Conservation (phyloP, 768 basidiomycete species). For the Boletus rufocinnamomeus region DNA sequence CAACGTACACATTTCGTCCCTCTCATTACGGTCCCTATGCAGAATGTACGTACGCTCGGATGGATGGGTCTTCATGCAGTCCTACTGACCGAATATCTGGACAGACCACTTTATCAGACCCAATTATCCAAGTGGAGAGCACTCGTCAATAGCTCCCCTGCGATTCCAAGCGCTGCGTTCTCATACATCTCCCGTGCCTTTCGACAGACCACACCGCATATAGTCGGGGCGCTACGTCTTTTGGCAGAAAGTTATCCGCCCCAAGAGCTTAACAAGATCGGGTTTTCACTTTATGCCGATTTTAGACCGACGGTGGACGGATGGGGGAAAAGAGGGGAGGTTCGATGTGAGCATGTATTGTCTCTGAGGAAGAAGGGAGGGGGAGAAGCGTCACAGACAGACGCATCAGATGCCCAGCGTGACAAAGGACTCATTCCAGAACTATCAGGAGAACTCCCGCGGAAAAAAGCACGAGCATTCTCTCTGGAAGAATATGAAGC, state of each 20-base stretch:
- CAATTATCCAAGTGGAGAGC: constrained; percentile 78
- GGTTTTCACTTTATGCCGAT: constrained; percentile 79
- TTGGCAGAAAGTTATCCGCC: constrained; percentile 61
- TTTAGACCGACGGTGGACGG: constrained; percentile 81
- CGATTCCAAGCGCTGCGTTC: constrained; percentile 73
- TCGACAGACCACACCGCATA: constrained; percentile 72
- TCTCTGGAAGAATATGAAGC: constrained; percentile 57
- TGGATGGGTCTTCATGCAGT: not conserved
- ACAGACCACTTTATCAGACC: constrained; percentile 78
- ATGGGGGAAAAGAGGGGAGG: constrained; percentile 84
- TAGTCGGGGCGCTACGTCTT: constrained; percentile 76
- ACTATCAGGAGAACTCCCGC: constrained; percentile 27
- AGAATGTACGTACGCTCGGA: constrained; percentile 42
- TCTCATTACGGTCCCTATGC: constrained; percentile 1
- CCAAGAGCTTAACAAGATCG: constrained; percentile 61
- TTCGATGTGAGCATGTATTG: constrained; percentile 71
- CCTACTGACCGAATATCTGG: constrained; percentile 9
- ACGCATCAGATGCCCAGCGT: constrained; percentile 1
- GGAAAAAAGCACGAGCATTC: constrained; percentile 44
- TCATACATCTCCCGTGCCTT: constrained; percentile 81
- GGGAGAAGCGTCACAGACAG: constrained; percentile 16
- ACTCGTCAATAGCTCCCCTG: constrained; percentile 67
- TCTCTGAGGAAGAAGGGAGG: constrained; percentile 46
- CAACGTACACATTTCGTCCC: not conserved
- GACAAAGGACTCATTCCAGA: constrained; percentile 2